phyloP scores from a whole-genome alignment of 1,284 basidiomycete genomes.

The Cutaneotrichosporon spelunceum region DNA sequence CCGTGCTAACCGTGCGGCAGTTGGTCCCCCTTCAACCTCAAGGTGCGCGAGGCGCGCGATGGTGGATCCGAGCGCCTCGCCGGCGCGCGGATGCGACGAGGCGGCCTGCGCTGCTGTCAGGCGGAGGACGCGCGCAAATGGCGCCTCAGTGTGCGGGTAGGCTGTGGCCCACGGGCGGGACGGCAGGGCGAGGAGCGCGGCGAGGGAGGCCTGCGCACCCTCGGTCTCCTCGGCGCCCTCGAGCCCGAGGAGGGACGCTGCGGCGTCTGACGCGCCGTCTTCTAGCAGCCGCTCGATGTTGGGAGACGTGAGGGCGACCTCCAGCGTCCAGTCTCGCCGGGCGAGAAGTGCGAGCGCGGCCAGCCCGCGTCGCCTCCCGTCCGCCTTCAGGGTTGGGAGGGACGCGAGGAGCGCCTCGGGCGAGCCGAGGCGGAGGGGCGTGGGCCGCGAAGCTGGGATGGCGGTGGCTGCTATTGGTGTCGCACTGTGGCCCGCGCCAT shows the following conservation, averaged over 20 bases:
- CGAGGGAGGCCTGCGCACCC: not conserved
- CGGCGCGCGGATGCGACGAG: constrained; percentile 13
- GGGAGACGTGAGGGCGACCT: not conserved
- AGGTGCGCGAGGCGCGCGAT: not conserved
- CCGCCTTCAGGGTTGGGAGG: not conserved
- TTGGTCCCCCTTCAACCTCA: not conserved
- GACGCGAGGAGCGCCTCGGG: constrained; percentile 5
- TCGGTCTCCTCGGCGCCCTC: constrained; percentile 6
- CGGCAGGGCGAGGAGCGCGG: not conserved
- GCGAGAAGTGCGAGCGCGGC: not conserved
- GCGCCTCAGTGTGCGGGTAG: constrained; percentile 7
- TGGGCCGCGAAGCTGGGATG: not conserved
- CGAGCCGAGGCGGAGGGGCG: not conserved
- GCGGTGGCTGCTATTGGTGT: not conserved
- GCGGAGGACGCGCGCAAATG: constrained; percentile 2
- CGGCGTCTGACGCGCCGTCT: not conserved
- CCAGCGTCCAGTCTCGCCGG: not conserved
- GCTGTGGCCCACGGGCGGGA: not conserved
- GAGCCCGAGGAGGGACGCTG: constrained; percentile 15
- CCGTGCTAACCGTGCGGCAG: constrained; percentile 7
- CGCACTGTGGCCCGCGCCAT: not conserved
- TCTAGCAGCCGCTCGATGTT: not conserved
- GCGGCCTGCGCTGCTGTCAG: constrained; percentile 9
- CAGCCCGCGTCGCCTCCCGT: not conserved
- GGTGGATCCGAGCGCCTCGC: constrained; percentile 1